Conservation (phyloP, 768 basidiomycete species). For the Tylopilus vinaceipallidus region DNA sequence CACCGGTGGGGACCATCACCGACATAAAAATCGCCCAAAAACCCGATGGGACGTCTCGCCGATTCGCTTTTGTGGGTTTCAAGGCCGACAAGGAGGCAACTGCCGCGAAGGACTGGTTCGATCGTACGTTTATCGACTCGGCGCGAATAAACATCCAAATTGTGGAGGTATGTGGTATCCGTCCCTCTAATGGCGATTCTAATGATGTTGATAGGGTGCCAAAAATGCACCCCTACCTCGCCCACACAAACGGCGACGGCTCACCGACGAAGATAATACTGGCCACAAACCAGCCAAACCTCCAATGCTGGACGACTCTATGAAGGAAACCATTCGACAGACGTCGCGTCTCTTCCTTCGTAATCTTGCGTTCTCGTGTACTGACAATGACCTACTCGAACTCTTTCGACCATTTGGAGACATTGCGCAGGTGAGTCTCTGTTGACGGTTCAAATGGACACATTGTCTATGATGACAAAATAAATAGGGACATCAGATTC, state of each 20-base stretch:
- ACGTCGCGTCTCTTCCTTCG: slow-evolving; percentile 88
- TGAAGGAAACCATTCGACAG: slow-evolving; percentile 54
- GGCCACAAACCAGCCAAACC: slow-evolving; percentile 6
- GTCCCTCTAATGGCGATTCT: slow-evolving; percentile 2
- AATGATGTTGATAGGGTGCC: slow-evolving; percentile 45
- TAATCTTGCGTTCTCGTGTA: slow-evolving; percentile 89
- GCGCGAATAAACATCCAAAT: slow-evolving; percentile 71
- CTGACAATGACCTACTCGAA: slow-evolving; percentile 62
- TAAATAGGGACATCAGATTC: slow-evolving; percentile 51
- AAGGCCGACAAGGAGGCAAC: slow-evolving; percentile 74
- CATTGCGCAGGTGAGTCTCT: slow-evolving; percentile 65
- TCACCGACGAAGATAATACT: slow-evolving; percentile 51
- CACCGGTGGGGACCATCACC: slow-evolving; percentile 71
- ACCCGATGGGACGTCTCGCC: slow-evolving; percentile 72
- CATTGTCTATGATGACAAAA: slow-evolving; percentile 38
- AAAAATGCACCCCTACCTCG: slow-evolving; percentile 67
- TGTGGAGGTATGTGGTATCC: slow-evolving; percentile 55
- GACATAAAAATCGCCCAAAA: slow-evolving; percentile 82
- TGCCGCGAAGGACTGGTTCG: slow-evolving; percentile 78
- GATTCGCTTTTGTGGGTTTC: slow-evolving; percentile 93
- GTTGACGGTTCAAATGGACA: not conserved
- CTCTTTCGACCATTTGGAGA: slow-evolving; percentile 70
- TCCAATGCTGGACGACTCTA: slow-evolving; percentile 30
- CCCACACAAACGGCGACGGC: slow-evolving; percentile 67
- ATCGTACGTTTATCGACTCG: slow-evolving; percentile 80